Evolutionary conservation across 2,329 filamentous ascomycete species (phyloP), one percentile per base, ranked within the genome.

Genomic region (Colletotrichum lindemuthianum): DNA sequence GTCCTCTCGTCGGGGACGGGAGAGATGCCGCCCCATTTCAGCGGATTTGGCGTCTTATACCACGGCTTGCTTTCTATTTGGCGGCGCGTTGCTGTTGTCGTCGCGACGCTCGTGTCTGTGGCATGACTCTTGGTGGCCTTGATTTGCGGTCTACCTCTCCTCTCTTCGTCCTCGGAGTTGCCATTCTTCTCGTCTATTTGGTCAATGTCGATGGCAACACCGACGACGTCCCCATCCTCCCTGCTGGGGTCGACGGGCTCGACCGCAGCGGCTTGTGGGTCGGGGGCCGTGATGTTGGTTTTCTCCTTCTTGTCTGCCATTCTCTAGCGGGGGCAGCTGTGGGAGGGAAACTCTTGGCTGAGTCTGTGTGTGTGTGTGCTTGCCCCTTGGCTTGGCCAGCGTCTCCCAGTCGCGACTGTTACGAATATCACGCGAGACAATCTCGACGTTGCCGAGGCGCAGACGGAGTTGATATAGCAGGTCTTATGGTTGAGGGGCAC

Each of bases 31-130:
- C 87, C 85, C 88, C 88, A 90, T 72, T 80, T 80, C 68, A 90
- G 70, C 2, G 88, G 88, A 69, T 90, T 90, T 37, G 82, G 69
- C 45, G 81, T 86, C 71, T 86, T 86, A 73, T 88, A 84, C 88
- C 90, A 92, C 73, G 86, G 83, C 70, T 83, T 86, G 72, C 83
- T 74, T 13, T 76, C 63, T 65, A 66, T 72, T 58, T 65, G 53
- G 6, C 48, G 60, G 37, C 47, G 71, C 69, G 64, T 72, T 72
- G 70, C 71, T 13, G 79, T 79, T n/a, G 77, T 77, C 8, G 82
- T 83, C 37, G 80, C 69, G 6, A 78, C 79, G 69, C 85, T 88
- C 48, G 79, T 78, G 16, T 82, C 82, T 47, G 86, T 88, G 36
- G 83, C 85, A 72, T 82, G 77, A 68, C 84, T 89, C 68, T 80